phyloP scores from a whole-genome alignment of 2,329 filamentous ascomycete species.

The Daldinia sp. region DNA sequence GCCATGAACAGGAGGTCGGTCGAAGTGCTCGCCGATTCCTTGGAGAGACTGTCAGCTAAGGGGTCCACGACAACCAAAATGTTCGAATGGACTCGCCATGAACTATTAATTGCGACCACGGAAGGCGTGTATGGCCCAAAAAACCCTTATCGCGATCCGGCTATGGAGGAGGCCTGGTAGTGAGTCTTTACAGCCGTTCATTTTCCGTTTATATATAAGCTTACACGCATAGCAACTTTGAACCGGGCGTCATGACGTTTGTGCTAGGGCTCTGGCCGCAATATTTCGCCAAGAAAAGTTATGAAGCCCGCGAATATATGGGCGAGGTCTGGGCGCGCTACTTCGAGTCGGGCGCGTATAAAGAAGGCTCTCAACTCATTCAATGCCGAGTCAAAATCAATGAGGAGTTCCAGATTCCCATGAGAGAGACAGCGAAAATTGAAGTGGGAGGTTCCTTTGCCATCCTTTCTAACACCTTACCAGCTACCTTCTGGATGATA shows the following conservation, averaged over 20 bases:
- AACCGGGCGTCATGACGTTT: not conserved
- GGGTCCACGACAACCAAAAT: slow-evolving; percentile 7
- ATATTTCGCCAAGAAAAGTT: not conserved
- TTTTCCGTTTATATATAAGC: not conserved
- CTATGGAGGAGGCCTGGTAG: not conserved
- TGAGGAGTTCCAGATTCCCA: slow-evolving; percentile 13
- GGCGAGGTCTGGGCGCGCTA: slow-evolving; percentile 25
- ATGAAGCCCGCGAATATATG: slow-evolving; percentile 32
- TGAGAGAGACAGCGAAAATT: slow-evolving; percentile 20
- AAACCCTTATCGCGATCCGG: not conserved
- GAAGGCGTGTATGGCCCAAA: not conserved
- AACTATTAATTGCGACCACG: not conserved
- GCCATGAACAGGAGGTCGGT: slow-evolving; percentile 31
- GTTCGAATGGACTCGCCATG: not conserved
- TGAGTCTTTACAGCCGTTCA: not conserved
- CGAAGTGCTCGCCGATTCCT: slow-evolving; percentile 22
- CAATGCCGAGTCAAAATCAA: slow-evolving; percentile 7
- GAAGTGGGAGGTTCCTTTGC: slow-evolving; percentile 14
- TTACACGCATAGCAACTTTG: not conserved
- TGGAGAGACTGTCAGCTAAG: slow-evolving; percentile 8
- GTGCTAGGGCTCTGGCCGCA: not conserved
- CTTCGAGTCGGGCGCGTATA: slow-evolving; percentile 17
- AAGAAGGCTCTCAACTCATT: slow-evolving; percentile 2
- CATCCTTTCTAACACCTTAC: slow-evolving; percentile 22
- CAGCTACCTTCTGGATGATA: slow-evolving; percentile 27